These are phyloP conservation scores for Trichoderma koningii DNA, from an alignment of 2,329 filamentous ascomycete genomes.

Conservation along the genomic window DNA sequence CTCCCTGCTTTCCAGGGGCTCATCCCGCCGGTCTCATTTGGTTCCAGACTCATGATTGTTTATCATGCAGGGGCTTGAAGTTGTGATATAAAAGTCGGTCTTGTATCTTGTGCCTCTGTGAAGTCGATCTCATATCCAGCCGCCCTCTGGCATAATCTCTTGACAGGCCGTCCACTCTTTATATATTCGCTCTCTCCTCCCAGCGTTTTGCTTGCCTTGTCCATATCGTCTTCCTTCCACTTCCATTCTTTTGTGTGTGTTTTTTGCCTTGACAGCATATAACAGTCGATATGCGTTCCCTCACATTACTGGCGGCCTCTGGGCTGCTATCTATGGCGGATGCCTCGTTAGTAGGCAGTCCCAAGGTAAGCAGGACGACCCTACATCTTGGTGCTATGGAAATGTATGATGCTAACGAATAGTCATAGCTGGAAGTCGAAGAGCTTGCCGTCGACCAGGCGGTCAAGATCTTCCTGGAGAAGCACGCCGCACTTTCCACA, in stretches of 20 bases:
- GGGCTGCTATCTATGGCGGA: constrained; percentile 35
- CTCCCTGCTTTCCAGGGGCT: constrained; percentile 21
- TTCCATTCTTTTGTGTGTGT: constrained; percentile 5
- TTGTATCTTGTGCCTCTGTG: not conserved
- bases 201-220: constrained; percentile 9
- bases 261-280: not conserved
- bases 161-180: constrained; percentile 26
- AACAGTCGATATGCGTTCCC: constrained; percentile 33
- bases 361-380: constrained; percentile 19
- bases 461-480: constrained; percentile 1
- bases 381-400: no score
- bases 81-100: constrained; percentile 22
- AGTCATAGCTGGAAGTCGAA: not conserved
- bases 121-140: not conserved
- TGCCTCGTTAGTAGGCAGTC: constrained; percentile 33
- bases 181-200: not conserved
- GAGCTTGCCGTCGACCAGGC: not conserved
- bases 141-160: constrained; percentile 11
- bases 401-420: not conserved
- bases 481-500: not conserved
- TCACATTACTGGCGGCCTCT: constrained; percentile 33
- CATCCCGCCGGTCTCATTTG: constrained; percentile 9
- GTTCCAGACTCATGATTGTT: constrained; percentile 26
- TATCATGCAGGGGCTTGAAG: constrained; percentile 5
- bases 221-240: constrained; percentile 8